Percentiles rank a stretch among this genome's conserved stretches.
phyloP scores from a whole-genome alignment of 2,329 filamentous ascomycete genomes.

The Claviceps humidiphila region DNA sequence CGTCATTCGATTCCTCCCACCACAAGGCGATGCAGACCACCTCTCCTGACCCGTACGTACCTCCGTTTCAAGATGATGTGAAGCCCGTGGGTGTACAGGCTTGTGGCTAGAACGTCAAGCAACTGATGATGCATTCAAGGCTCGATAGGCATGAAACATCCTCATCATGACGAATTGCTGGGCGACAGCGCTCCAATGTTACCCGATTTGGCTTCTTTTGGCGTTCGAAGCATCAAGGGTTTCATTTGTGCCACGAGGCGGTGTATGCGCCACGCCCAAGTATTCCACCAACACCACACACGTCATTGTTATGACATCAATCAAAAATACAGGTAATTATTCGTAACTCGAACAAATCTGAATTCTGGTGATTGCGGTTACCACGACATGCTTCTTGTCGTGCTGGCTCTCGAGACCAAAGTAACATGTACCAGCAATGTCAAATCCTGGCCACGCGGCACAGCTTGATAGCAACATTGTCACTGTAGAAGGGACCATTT shows the following conservation, averaged over 20 bases:
- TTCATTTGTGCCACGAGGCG: neutral
- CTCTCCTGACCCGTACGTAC: too few species aligned
- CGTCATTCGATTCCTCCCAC: too few species aligned
- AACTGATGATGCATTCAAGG: too few species aligned
- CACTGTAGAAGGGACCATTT: slow-evolving; percentile 51
- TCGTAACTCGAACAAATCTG: neutral
- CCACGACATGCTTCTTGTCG: neutral
- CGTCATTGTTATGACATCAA: neutral
- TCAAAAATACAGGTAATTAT: neutral
- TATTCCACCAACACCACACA: neutral
- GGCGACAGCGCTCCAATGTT: neutral
- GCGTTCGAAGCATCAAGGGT: neutral
- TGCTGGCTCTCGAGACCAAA: neutral
- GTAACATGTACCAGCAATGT: neutral
- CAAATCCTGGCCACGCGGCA: slow-evolving; percentile 16
- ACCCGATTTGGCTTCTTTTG: neutral
- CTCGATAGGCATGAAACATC: too few species aligned
- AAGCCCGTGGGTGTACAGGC: too few species aligned
- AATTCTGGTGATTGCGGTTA: neutral
- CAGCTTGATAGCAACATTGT: slow-evolving; percentile 45
- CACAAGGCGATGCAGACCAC: too few species aligned
- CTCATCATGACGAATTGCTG: neutral
- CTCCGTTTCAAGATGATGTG: too few species aligned
- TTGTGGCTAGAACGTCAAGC: too few species aligned
- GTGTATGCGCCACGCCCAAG: neutral